Conservation (phyloP, 2,329 filamentous ascomycete species). For the Penicillium sp. region DNA sequence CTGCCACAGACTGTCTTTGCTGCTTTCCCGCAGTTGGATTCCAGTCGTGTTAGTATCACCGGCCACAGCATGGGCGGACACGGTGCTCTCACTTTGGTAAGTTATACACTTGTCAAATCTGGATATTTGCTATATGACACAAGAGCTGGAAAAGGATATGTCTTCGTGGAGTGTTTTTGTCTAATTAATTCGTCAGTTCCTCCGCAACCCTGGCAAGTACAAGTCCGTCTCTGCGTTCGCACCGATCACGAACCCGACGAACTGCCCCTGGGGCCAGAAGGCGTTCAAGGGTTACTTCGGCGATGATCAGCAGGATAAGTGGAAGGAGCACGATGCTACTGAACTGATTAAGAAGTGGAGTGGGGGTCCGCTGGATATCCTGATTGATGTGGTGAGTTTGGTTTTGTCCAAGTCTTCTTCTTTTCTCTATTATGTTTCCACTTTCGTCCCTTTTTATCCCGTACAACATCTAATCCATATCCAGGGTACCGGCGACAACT, state of each 20-base stretch:
- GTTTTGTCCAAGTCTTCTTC: neutral
- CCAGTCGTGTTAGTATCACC: conserved; percentile 70
- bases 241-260: conserved; percentile 80
- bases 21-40: conserved; percentile 70
- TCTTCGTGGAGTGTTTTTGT: neutral
- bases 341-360: conserved; percentile 79
- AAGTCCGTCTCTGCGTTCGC: conserved; percentile 86
- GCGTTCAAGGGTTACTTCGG: conserved; percentile 91
- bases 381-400: conserved; percentile 78
- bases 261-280: conserved; percentile 93
- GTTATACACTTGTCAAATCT: conserved; percentile 54
- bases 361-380: conserved; percentile 62
- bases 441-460: neutral
- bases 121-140: conserved; percentile 43
- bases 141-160: conserved; percentile 7
- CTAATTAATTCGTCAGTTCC: conserved; percentile 52
- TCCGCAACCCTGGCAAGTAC: conserved; percentile 89
- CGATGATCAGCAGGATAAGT: conserved; percentile 64
- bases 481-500: conserved; percentile 87
- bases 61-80: conserved; percentile 98
- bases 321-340: conserved; percentile 88
- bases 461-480: neutral
- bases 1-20: conserved; percentile 74
- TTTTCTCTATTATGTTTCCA: neutral
- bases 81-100: conserved; percentile 78